Base-by-base conservation (phyloP, 2,329 filamentous ascomycete species). In the Fusarium citri region DNA sequence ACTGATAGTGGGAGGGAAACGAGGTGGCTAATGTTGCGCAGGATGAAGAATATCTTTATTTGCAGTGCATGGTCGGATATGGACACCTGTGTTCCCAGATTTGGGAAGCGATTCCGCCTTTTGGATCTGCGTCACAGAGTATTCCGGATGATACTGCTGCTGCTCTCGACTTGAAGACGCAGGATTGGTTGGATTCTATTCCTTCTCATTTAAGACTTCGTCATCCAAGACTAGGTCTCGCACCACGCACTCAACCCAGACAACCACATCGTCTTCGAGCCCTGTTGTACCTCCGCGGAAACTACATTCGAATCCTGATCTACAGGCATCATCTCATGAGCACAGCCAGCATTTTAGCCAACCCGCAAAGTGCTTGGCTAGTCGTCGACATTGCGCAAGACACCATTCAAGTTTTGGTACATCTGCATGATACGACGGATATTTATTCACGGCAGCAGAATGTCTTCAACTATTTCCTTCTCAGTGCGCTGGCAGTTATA, bases 21-120 rank as follows among this genome's bases (percentile, higher is more conserved):
- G 20, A 11, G 8, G 5, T 8, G 15, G 5, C 54, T 60, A 15
- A 61, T 18, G 2, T 3, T 11, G 6, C 1, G 0, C 8, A 80
- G 78, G 76, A 72, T 10, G 71, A 76, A 1, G 76, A 79, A 2
- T 78, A 75, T 5, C 76, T 80, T 0, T 85, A 85, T 43, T 72
- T 86, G 0, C 80, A 80, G 5, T 85, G 83, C 49, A 83, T 85
- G 82, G 81, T 86, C 2, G 80, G 79, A 1, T 85, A 85, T 41
- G 82, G 82, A 0, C 78, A 82, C 0, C 76, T 86, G 0, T 83
- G 82, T 50, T 82, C 83, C 4, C 83, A 82, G 50, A 79, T 85
- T 8, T 84, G 83, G 83, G 80, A 82, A 0, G 77, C 83, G 0
- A 79, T 85, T 2, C 82, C 72, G 18, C 74, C 77, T 14, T 75